These are phyloP conservation scores for Aspergillus chevalieri DNA, from an alignment of 2,329 filamentous ascomycete species.

Conservation along the genomic window DNA sequence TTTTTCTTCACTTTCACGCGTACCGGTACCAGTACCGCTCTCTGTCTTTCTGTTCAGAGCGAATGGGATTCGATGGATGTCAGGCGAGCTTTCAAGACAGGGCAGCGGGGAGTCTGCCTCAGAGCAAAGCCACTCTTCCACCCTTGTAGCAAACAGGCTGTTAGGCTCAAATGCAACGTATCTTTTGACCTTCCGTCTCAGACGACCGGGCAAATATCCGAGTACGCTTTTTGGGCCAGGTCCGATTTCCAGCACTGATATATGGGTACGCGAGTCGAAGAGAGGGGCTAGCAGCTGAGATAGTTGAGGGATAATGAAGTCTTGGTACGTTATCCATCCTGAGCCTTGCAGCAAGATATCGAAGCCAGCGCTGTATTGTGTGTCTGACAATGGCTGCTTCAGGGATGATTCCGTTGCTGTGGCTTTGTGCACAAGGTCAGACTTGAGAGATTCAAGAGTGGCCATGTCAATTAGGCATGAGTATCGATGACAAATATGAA, in stretches of 20 bases:
- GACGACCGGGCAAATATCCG: constrained; percentile 39
- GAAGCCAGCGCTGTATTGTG: constrained; percentile 47
- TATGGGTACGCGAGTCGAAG: constrained; percentile 31
- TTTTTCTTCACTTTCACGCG: constrained; percentile 24
- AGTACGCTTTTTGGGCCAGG: constrained; percentile 54
- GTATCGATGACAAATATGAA: background rate
- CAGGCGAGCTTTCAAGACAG: constrained; percentile 3
- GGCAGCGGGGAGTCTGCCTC: constrained; percentile 19
- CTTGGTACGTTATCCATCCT: constrained; percentile 33
- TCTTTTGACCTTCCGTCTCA: constrained; percentile 38
- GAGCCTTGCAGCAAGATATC: constrained; percentile 34
- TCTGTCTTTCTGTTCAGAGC: constrained; percentile 17
- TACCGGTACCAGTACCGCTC: constrained; percentile 12
- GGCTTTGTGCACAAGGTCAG: constrained; percentile 12
- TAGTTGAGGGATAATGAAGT: constrained; percentile 47
- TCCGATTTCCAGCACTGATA: constrained; percentile 56
- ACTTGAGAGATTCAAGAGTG: constrained; percentile 43
- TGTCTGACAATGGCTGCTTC: constrained; percentile 24
- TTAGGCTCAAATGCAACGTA: constrained; percentile 55
- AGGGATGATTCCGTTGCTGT: background rate
- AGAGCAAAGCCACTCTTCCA: constrained; percentile 41
- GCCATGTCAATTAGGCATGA: constrained; percentile 28
- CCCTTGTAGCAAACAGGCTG: constrained; percentile 35
- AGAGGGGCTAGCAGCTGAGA: constrained; percentile 37
- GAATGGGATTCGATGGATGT: constrained; percentile 7